A percentile compares a stretch with the other conserved stretches of the same genome.
Evolutionary conservation across 176 grass and related monocot genomes (phyloP).

Genomic region (Triticum monococcum): DNA sequence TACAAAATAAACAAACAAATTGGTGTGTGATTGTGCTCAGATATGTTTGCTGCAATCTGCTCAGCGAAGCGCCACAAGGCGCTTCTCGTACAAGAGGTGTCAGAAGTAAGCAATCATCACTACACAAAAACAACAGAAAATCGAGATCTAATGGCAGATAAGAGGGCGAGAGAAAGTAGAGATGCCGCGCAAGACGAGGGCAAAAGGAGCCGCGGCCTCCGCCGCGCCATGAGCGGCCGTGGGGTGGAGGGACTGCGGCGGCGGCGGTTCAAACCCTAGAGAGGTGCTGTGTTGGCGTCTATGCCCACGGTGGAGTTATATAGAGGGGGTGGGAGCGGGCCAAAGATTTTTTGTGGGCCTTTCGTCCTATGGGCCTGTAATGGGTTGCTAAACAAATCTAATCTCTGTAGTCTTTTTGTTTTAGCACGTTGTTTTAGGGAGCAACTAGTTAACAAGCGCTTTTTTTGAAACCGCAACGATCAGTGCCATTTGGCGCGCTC

Average conservation of each 20-base stretch:
- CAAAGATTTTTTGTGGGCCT: background rate
- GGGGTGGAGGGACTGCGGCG: background rate
- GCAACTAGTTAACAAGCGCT: no score
- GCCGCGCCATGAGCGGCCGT: background rate
- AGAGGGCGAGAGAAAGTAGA: background rate
- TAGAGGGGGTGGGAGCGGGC: background rate
- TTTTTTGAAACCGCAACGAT: no score
- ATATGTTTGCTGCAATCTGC: slow-evolving; percentile 23
- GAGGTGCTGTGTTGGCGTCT: no score
- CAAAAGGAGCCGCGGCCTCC: background rate
- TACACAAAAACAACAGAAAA: background rate
- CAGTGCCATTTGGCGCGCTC: no score
- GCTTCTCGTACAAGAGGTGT: slow-evolving; percentile 71
- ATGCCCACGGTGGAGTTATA: background rate
- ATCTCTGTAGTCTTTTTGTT: background rate
- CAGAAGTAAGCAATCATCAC: slow-evolving; percentile 37
- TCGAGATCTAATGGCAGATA: background rate
- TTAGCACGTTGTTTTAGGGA: no score
- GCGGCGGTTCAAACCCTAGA: slow-evolving; percentile 24
- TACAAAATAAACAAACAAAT: background rate
- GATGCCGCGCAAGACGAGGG: background rate
- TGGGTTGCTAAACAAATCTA: background rate
- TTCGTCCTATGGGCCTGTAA: background rate
- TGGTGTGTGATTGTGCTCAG: background rate
- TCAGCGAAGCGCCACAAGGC: slow-evolving; percentile 46